A percentile compares a stretch with the other conserved stretches of the same genome.
Conservation (phyloP, 208 protist genomes). For the Trypanosoma mega region DNA sequence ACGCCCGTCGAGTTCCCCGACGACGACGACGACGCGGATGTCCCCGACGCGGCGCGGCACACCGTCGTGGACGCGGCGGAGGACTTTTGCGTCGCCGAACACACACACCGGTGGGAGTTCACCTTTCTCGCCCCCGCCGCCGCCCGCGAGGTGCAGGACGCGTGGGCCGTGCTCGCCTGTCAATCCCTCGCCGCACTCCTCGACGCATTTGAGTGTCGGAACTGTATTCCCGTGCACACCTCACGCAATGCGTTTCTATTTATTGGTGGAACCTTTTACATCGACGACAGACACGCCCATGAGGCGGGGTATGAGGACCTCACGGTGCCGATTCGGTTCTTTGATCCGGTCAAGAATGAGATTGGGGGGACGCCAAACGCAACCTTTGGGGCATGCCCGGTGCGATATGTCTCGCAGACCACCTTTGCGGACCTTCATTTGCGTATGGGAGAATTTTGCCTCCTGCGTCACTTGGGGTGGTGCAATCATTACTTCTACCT, state of each 20-base stretch:
- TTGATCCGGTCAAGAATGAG: conserved; percentile 24
- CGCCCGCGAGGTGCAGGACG: conserved; percentile 34
- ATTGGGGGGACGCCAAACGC: conserved; percentile 18
- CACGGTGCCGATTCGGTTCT: conserved; percentile 42
- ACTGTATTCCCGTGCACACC: conserved; percentile 23
- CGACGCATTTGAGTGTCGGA: conserved; percentile 61
- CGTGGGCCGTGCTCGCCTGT: conserved; percentile 76
- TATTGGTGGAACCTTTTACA: conserved; percentile 77
- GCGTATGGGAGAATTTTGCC: conserved; percentile 60
- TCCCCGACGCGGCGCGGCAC: background rate
- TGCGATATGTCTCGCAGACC: conserved; percentile 56
- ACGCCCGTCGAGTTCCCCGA: conserved; percentile 1
- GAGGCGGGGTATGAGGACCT: conserved; percentile 55
- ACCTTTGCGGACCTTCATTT: conserved; percentile 69
- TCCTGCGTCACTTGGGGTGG: conserved; percentile 59
- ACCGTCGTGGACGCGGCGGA: conserved; percentile 37
- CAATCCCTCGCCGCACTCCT: conserved; percentile 70
- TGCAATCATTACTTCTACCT: conserved; percentile 85
- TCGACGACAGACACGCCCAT: conserved; percentile 68
- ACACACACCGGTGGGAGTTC: conserved; percentile 83
- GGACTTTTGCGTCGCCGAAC: conserved; percentile 64
- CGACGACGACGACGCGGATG: background rate
- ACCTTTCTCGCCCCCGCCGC: conserved; percentile 36
- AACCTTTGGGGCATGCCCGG: conserved; percentile 59
- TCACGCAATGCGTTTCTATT: conserved; percentile 76